These are phyloP conservation scores for Aspergillus intermedius DNA, from an alignment of 2,329 filamentous ascomycete genomes.

Conservation along the genomic window DNA sequence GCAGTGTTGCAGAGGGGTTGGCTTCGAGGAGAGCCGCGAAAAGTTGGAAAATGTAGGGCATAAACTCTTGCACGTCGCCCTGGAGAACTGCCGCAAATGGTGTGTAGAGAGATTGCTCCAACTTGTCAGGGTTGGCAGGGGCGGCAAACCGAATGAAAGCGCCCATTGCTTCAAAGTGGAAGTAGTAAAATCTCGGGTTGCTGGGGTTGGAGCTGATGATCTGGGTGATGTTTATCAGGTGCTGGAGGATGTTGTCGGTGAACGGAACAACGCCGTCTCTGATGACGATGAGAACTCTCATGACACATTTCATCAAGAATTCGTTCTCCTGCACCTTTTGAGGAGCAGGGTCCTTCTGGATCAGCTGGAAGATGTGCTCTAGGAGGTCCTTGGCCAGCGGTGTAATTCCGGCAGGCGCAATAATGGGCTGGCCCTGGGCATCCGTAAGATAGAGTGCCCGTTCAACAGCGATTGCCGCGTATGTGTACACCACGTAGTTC, in stretches of 20 bases:
- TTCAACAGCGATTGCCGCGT: slow-evolving; percentile 94
- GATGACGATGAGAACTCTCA: slow-evolving; percentile 93
- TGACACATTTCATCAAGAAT: slow-evolving; percentile 96
- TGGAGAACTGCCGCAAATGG: slow-evolving; percentile 75
- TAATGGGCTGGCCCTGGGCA: slow-evolving; percentile 67
- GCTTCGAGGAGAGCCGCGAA: slow-evolving; percentile 85
- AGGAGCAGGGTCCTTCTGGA: slow-evolving; percentile 75
- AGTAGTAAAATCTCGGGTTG: slow-evolving; percentile 98
- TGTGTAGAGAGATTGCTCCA: slow-evolving; percentile 75
- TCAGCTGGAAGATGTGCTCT: slow-evolving; percentile 81
- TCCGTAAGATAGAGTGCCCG: slow-evolving; percentile 79
- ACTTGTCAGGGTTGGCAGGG: slow-evolving; percentile 60
- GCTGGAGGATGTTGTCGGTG: slow-evolving; percentile 69
- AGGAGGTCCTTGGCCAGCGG: slow-evolving; percentile 80
- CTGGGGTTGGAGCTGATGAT: slow-evolving; percentile 92
- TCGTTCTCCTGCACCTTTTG: slow-evolving; percentile 98
- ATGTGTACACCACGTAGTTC: slow-evolving; percentile 96
- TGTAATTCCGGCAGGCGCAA: slow-evolving; percentile 70
- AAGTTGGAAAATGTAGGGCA: slow-evolving; percentile 93
- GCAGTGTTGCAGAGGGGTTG: slow-evolving; percentile 70
- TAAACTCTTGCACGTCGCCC: slow-evolving; percentile 85
- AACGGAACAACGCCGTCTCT: slow-evolving; percentile 71
- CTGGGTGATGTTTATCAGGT: slow-evolving; percentile 81
- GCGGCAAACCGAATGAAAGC: slow-evolving; percentile 75
- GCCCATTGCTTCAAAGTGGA: slow-evolving; percentile 90